Evolutionary conservation across 2,329 filamentous ascomycete species (phyloP).

Genomic region (Trichoderma semiorbis): DNA sequence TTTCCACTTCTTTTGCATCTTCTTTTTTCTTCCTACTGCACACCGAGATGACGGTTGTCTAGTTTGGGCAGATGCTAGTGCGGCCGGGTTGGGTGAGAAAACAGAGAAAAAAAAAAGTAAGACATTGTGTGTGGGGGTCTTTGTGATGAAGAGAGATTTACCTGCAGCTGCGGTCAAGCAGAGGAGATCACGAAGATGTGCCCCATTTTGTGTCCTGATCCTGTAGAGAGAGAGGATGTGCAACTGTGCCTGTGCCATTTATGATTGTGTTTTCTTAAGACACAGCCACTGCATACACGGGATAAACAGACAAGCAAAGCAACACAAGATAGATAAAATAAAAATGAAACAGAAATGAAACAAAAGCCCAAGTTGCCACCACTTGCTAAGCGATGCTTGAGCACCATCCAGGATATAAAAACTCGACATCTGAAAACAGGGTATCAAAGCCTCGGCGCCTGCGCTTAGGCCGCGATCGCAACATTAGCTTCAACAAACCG

Average conservation of each 20-base stretch:
- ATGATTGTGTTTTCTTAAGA: too few species aligned
- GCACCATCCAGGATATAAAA: neutral
- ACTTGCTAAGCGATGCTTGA: neutral
- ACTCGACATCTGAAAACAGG: neutral
- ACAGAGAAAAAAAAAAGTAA: neutral
- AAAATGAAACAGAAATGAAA: neutral
- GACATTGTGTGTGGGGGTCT: neutral
- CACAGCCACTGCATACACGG: neutral
- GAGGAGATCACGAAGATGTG: neutral
- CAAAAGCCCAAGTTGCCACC: neutral
- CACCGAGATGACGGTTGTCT: neutral
- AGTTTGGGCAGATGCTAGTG: neutral
- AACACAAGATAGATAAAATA: neutral
- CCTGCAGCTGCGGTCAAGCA: neutral
- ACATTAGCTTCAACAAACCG: neutral
- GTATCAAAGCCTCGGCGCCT: neutral
- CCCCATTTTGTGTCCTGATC: neutral
- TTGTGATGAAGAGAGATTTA: neutral
- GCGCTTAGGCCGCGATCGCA: conserved; percentile 10
- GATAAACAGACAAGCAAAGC: neutral
- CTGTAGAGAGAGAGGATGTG: neutral
- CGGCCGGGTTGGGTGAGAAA: neutral
- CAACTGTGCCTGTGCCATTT: too few species aligned
- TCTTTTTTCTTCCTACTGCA: neutral
- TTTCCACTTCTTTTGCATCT: neutral